phyloP scores from a whole-genome alignment of 148 eudicot species.

The Rhododendron molle region DNA sequence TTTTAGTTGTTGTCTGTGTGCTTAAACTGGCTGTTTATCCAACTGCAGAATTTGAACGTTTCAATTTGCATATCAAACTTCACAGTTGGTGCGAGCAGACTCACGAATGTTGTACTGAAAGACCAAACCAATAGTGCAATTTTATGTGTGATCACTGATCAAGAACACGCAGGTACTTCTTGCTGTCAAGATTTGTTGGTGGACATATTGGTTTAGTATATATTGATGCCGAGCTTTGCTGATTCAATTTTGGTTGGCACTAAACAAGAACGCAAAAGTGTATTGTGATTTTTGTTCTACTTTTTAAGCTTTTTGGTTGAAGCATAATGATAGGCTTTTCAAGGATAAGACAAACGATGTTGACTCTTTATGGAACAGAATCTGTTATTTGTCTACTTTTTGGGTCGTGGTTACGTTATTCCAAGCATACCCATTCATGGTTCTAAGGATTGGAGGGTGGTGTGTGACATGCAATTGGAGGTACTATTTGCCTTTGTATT shows the following conservation, averaged over 20 bases:
- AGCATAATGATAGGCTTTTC: not conserved
- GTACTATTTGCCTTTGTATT: not conserved
- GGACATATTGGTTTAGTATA: not conserved
- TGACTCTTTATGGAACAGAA: not conserved
- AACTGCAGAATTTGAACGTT: slow-evolving; percentile 52
- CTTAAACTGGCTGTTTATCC: not conserved
- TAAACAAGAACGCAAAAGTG: not conserved
- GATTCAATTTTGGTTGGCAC: not conserved
- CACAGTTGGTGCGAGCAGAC: slow-evolving; percentile 56
- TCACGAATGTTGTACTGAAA: slow-evolving; percentile 42
- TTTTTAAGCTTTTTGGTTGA: not conserved
- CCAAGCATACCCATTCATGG: not conserved
- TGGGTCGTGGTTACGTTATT: not conserved
- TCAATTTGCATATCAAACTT: slow-evolving; percentile 35
- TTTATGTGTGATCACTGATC: slow-evolving; percentile 53
- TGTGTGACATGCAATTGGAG: not conserved
- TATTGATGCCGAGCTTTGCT: not conserved
- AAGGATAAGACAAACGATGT: not conserved
- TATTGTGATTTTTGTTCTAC: not conserved
- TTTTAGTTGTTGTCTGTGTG: not conserved
- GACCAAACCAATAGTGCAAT: slow-evolving; percentile 45
- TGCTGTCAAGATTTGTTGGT: not conserved
- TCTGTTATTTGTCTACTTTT: not conserved
- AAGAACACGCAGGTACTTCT: slow-evolving; percentile 56
- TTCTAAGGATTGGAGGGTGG: not conserved